Evolutionary conservation across 2,329 filamentous ascomycete species (phyloP), one percentile per base, ranked within the genome.

Genomic region (Aspergillus jensenii): DNA sequence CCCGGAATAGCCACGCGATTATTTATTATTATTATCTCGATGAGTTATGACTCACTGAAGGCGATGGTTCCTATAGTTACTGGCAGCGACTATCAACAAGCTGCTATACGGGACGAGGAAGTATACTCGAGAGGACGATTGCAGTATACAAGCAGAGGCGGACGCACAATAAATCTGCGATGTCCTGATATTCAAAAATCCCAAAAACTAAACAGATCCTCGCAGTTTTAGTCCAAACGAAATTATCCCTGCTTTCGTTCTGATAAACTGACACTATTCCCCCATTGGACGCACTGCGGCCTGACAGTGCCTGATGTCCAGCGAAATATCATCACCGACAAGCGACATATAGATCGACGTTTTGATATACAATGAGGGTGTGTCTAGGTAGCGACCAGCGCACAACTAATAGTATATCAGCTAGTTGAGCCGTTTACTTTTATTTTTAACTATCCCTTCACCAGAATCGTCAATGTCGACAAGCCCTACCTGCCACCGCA

Each of bases 271-370:
- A 55, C 31, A 47, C 51, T 25, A 54, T 60, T 33, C 35, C 55
- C 49, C 41, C 46, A 55, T 53, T 19, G 39, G 46, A 63, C 62
- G 66, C 65, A 68, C 60, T 56, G 65, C 66, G 66, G 66, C 66
- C 66, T 68, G 66, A 68, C 54, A 58, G 62, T 64, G 65, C 65
- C 62, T 67, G 65, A 66, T 49, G 40, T 48, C 43, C 40, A 52
- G 41, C 50, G 19, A 37, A 39, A 25, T 40, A 19, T 25, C 31
- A 37, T 59, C 31, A n/a, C 39, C 15, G 21, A 51, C 27, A 17
- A 37, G 14, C 35, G 27, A 40, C 37, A 45, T 39, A 31, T 56
- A 49, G 50, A 52, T 52, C 40, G 33, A 35, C 19, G 27, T 21
- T 39, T 25, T 25, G 19, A 12, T 17, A 48, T 31, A n/a, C 17